Percentiles rank a stretch among this genome's conserved stretches.
These are phyloP conservation scores for Styphnolobium japonicum DNA, from an alignment of 306 rosid genomes.

Conservation along the genomic window DNA sequence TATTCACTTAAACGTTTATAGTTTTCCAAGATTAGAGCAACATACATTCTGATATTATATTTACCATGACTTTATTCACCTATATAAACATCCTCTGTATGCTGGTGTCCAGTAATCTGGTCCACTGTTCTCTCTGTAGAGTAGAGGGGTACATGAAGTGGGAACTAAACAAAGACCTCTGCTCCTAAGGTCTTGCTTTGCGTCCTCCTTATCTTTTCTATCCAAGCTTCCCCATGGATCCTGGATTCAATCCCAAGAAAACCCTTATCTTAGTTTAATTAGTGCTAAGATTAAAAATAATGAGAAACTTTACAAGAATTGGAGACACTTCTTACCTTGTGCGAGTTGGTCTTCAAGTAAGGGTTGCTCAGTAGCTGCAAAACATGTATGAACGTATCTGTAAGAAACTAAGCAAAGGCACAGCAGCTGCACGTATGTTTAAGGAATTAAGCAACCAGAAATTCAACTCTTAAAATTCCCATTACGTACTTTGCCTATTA, in stretches of 20 bases:
- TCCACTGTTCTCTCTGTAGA: constrained; percentile 70
- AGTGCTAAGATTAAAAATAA: neutral
- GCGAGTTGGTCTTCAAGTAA: constrained; percentile 64
- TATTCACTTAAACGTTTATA: constrained; percentile 10
- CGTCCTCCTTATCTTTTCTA: constrained; percentile 58
- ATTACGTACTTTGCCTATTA: neutral
- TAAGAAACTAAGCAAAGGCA: neutral
- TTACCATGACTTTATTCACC: constrained; percentile 33
- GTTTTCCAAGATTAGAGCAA: constrained; percentile 15
- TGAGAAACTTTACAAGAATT: neutral
- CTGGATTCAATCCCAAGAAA: constrained; percentile 28
- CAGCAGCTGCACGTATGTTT: neutral
- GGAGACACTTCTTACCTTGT: constrained; percentile 47
- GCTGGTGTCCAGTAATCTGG: constrained; percentile 96
- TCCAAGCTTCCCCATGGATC: constrained; percentile 72
- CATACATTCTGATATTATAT: neutral
- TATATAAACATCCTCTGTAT: constrained; percentile 82
- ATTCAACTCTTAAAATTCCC: neutral
- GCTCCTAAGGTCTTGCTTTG: constrained; percentile 58
- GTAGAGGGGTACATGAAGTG: constrained; percentile 70
- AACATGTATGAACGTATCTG: neutral
- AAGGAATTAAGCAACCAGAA: neutral
- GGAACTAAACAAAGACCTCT: constrained; percentile 94
- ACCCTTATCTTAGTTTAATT: neutral
- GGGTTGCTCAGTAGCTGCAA: constrained; percentile 78